Evolutionary conservation across 2,329 filamentous ascomycete genomes (phyloP), one percentile per base, ranked within the genome.

Genomic region (Dendrostoma leiphaemia): DNA sequence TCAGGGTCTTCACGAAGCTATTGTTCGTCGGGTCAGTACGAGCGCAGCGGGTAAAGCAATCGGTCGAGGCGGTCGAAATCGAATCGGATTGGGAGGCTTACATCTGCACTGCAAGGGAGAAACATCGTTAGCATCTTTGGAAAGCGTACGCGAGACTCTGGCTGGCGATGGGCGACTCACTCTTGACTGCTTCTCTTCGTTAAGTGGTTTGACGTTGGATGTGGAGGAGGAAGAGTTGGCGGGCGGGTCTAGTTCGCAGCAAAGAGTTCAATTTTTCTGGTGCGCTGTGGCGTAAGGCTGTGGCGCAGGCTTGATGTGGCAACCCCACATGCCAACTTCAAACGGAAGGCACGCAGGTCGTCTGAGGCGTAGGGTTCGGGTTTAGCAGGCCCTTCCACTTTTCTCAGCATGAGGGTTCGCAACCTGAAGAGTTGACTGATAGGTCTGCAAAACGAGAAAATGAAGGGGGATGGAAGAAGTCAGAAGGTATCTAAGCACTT

Each of bases 1-100:
- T 97, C 74, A 97, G 91, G 85, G 93, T 97, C 89, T 97, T 97
- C 82, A 97, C 93, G 89, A 97, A 97, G 88, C 90, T 95, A 79
- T 65, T 63, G 51, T 61, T 55, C 62, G 60, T 61, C 34, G 23
- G 56, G 53, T 58, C 48, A 58, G 56, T 58, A 58, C 38, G 19
- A 34, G n/a, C n/a, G n/a, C 41, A 37, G 44, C 19, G 48, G 44
- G 44, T 23, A 44, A 31, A 28, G 21, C 51, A 50, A 40, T 56
- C 59, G 58, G 53, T 64, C 58, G 48, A 60, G n/a, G n/a, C 58
- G 15, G 51, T 54, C 45, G 49, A 35, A 13, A 26, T 50, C 49
- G 56, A 53, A 53, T 64, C 49, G 61, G 61, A 50, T 57, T 62
- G 63, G 63, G 53, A 57, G 57, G 63, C 88, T 88, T 85, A 93